Evolutionary conservation across 2,329 filamentous ascomycete species (phyloP).

Genomic region (Rachicladosporium sp.): DNA sequence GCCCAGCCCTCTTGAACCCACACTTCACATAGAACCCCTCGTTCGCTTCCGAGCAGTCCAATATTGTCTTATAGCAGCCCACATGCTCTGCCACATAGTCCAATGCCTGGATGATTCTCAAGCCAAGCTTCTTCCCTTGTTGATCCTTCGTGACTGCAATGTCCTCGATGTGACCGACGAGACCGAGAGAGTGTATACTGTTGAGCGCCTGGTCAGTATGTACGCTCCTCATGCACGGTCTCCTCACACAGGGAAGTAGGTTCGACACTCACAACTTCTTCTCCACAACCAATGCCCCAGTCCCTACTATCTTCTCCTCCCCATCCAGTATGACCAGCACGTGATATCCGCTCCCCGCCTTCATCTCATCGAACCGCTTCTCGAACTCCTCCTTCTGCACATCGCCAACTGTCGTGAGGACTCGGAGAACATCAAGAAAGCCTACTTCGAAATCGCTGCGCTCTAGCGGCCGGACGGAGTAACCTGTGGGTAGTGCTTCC

Average conservation of each 20-base stretch:
- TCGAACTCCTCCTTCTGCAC: constrained; percentile 63
- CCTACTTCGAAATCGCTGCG: constrained; percentile 65
- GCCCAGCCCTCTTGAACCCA: constrained; percentile 78
- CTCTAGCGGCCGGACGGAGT: constrained; percentile 69
- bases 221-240: too few species aligned
- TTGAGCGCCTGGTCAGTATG: too few species aligned
- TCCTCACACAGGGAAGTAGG: too few species aligned
- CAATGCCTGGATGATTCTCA: constrained; percentile 86
- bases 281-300: constrained; percentile 82
- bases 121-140: constrained; percentile 91
- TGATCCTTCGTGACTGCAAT: constrained; percentile 91
- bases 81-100: constrained; percentile 78
- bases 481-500: constrained; percentile 62
- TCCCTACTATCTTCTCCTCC: constrained; percentile 64
- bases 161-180: constrained; percentile 93
- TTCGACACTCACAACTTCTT: constrained; percentile 78
- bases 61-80: constrained; percentile 92
- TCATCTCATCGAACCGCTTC: constrained; percentile 73
- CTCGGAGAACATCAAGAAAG: constrained; percentile 82
- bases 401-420: constrained; percentile 87
- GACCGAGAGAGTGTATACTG: constrained; percentile 69
- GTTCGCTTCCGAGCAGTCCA: constrained; percentile 92
- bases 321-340: constrained; percentile 75
- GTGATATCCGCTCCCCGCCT: constrained; percentile 53
- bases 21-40: constrained; percentile 98